A percentile compares a stretch with the other conserved stretches of the same genome.
Conservation (phyloP, 2,329 filamentous ascomycete genomes). For the Thielaviopsis ethacetica region DNA sequence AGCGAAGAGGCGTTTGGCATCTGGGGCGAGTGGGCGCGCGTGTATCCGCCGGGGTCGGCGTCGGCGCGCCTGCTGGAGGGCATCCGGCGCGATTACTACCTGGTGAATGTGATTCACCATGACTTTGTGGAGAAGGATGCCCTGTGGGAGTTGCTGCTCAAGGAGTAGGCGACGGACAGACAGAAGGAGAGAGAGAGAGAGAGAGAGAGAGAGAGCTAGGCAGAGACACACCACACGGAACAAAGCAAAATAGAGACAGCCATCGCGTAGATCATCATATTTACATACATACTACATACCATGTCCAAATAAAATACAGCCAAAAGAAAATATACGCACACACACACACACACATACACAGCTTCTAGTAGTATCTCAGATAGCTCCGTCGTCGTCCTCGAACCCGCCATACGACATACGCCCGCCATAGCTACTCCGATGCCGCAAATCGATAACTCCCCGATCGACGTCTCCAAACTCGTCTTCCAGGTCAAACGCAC, state of each 20-base stretch:
- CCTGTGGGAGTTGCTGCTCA: conserved; percentile 50
- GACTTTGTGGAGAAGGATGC: conserved; percentile 55
- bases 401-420: not conserved
- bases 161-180: conserved; percentile 23
- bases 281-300: not conserved
- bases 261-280: not conserved
- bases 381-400: conserved; percentile 7
- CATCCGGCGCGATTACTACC: conserved; percentile 56
- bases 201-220: not conserved
- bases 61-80: conserved; percentile 55
- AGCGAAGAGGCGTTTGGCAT: conserved; percentile 90
- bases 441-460: too few species aligned
- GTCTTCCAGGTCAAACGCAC: too few species aligned
- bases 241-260: not conserved
- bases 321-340: not conserved
- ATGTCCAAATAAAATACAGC: not conserved
- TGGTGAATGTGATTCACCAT: conserved; percentile 83
- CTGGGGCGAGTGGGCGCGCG: conserved; percentile 82
- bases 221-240: too few species aligned
- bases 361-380: not conserved
- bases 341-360: not conserved
- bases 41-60: conserved; percentile 60
- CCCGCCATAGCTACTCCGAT: not conserved
- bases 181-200: not conserved
- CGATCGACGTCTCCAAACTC: too few species aligned